Conservation (phyloP, 768 basidiomycete species). For the Rhizopogon roseolus region DNA sequence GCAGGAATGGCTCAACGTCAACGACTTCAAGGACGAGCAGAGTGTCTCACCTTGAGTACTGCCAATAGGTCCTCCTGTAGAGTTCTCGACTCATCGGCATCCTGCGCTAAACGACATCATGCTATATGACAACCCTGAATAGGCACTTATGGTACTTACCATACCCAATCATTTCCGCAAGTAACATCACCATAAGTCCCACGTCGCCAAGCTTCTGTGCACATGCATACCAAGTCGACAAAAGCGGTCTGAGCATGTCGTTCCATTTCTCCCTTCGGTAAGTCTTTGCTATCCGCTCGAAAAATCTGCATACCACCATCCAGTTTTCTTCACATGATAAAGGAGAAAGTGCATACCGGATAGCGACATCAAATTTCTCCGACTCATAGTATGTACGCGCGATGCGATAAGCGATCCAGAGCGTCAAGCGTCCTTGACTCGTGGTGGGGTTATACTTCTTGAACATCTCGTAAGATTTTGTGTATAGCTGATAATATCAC, state of each 20-base stretch:
- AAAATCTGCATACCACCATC: conserved; percentile 57
- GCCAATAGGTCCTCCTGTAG: conserved; percentile 71
- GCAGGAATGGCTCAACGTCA: conserved; percentile 1
- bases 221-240: conserved; percentile 79
- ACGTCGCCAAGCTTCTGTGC: conserved; percentile 75
- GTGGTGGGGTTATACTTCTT: conserved; percentile 60
- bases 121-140: background rate
- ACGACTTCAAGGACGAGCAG: background rate
- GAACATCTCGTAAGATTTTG: conserved; percentile 90
- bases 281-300: conserved; percentile 85
- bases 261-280: conserved; percentile 87
- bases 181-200: conserved; percentile 67
- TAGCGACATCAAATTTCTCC: conserved; percentile 82
- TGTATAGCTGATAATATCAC: conserved; percentile 64
- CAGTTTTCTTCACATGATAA: background rate
- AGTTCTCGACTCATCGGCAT: conserved; percentile 42
- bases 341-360: conserved; percentile 50
- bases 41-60: conserved; percentile 55
- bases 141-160: conserved; percentile 37
- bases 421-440: conserved; percentile 73
- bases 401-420: conserved; percentile 90
- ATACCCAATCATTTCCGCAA: conserved; percentile 80
- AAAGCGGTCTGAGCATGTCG: conserved; percentile 65
- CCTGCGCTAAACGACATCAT: conserved; percentile 25
- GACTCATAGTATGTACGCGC: conserved; percentile 81